A percentile compares a stretch with the other conserved stretches of the same genome.
Conservation (phyloP, 345 rosid species). For the Sisymbrium altissimum region DNA sequence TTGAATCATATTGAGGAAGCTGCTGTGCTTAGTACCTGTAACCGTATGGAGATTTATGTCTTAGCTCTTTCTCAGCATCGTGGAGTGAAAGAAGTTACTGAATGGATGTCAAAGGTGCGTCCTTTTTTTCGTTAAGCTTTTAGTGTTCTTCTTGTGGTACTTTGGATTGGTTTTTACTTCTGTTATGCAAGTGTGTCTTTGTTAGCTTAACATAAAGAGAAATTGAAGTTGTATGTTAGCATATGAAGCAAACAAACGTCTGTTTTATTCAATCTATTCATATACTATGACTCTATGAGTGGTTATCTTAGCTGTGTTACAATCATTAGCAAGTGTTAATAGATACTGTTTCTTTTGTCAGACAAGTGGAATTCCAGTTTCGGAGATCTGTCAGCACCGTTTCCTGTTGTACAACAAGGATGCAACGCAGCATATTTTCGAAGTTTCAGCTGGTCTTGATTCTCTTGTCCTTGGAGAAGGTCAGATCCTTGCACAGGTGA, state of each 20-base stretch:
- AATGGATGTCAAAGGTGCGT: constrained; percentile 85
- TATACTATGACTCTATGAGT: background rate
- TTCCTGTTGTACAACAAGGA: constrained; percentile 83
- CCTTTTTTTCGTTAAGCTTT: background rate
- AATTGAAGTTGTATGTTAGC: background rate
- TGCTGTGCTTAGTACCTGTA: constrained; percentile 81
- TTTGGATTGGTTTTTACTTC: background rate
- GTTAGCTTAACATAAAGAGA: background rate
- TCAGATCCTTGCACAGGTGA: constrained; percentile 81
- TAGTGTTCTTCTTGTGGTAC: background rate
- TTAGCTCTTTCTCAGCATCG: constrained; percentile 76
- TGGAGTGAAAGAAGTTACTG: constrained; percentile 83
- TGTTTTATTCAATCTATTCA: background rate
- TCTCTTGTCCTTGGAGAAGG: constrained; percentile 82
- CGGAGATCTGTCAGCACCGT: constrained; percentile 70
- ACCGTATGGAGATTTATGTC: constrained; percentile 76
- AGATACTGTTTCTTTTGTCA: constrained; percentile 35
- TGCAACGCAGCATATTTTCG: constrained; percentile 80
- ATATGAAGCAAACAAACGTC: background rate
- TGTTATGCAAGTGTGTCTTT: background rate
- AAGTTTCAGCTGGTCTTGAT: constrained; percentile 93
- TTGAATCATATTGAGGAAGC: constrained; percentile 92
- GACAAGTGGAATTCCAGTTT: constrained; percentile 74
- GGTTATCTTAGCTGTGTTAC: background rate
- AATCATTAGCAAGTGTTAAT: background rate